Evolutionary conservation across 129 eudicot genomes (phyloP).

Genomic region (Arctium minus): DNA sequence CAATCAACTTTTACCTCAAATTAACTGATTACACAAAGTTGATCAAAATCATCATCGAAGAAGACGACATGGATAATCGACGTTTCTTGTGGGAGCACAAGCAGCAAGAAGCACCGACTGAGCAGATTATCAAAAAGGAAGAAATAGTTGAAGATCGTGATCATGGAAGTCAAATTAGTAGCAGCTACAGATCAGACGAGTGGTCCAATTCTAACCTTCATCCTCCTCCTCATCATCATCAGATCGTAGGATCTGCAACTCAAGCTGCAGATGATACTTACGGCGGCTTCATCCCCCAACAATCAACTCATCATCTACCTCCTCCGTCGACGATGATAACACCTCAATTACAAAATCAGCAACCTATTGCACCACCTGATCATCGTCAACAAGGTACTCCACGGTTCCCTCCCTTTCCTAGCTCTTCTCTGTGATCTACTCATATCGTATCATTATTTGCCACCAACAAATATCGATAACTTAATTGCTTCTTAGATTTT

Average conservation of each 20-base stretch:
- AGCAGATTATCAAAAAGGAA: slow-evolving; percentile 7
- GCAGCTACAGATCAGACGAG: not conserved
- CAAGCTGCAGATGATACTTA: not conserved
- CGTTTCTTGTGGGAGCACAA: slow-evolving; percentile 9
- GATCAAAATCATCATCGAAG: not conserved
- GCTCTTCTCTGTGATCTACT: not conserved
- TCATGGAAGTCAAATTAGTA: slow-evolving; percentile 5
- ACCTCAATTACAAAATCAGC: slow-evolving; percentile 28
- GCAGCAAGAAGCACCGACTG: not conserved
- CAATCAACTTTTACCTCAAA: slow-evolving; percentile 5
- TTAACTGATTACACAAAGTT: not conserved
- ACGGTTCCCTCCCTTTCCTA: not conserved
- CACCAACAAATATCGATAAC: not conserved
- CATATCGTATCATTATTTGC: not conserved
- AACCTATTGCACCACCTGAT: slow-evolving; percentile 14
- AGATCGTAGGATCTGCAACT: slow-evolving; percentile 21
- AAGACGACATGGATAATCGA: slow-evolving; percentile 19
- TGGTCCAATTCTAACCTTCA: slow-evolving; percentile 4
- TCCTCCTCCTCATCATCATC: slow-evolving; percentile 17
- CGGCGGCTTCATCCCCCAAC: slow-evolving; percentile 1
- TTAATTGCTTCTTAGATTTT: not conserved
- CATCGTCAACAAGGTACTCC: slow-evolving; percentile 30
- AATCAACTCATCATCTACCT: slow-evolving; percentile 1
- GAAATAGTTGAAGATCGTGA: not conserved
- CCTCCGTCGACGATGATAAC: slow-evolving; percentile 26